Evolutionary conservation across 768 basidiomycete genomes (phyloP), one percentile per base, ranked within the genome.

Genomic region (Inosperma sp.): DNA sequence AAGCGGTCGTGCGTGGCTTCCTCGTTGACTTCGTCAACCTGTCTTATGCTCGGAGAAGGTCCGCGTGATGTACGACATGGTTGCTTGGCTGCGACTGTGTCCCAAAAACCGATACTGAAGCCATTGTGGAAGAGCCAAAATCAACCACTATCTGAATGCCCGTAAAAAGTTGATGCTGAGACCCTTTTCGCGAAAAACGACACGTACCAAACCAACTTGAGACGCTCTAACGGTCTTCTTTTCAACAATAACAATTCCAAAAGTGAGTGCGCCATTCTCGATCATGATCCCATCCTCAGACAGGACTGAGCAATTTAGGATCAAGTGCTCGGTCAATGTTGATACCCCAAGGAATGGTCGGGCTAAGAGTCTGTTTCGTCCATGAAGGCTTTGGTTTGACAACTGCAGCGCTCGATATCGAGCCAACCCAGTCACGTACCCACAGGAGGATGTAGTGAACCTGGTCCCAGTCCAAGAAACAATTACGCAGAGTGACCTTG

Each of bases 151-250:
- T 88, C 62, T 99, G 96, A 2, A 95, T 74, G 19, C 93, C 93
- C 7, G 89, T 91, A 72, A 98, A 97, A 31, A 97, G 82, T 54
- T 83, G 81, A n/a, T n/a, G n/a, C n/a, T n/a, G n/a, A n/a, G 92
- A 0, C 96, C 96, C 65, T 95, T 93, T 70, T 99, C 95, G 45
- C 95, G 89, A 76, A 97, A 98, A 17, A 93, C 91, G 59, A 97
- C 87, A 60, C 98, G 94, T 31, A 98, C 81, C 7, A 99, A 77
- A 70, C 96, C 96, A 36, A 93, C 94, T 54, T 91, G 88, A 0
- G 91, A 83, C 2, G 93, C 89, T 51, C 96, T 95, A 31, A 97
- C 95, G n/a, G 93, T 96, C 73, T 97, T 94, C 77, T 99, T 99
- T 73, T 95, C 89, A 40, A 99, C 89, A n/a, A n/a, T n/a, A n/a